phyloP scores from a whole-genome alignment of 2,329 filamentous ascomycete genomes.

The Calonectria pseudoturangicola region DNA sequence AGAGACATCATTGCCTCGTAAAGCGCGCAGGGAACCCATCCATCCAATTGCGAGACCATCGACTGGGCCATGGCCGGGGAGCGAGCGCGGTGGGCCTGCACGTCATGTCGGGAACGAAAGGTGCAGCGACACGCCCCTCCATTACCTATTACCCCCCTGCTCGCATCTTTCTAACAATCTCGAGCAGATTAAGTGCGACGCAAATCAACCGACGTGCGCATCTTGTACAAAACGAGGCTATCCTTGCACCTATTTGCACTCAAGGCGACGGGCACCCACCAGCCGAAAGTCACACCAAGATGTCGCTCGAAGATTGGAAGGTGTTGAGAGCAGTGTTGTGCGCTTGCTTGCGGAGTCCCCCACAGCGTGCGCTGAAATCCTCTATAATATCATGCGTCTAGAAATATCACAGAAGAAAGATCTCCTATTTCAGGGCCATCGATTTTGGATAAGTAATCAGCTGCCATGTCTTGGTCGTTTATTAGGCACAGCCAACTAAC shows the following conservation, averaged over 20 bases:
- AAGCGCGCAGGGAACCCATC: neutral
- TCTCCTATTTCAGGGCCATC: neutral
- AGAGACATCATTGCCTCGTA: neutral
- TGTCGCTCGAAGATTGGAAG: neutral
- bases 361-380: neutral
- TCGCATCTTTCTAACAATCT: neutral
- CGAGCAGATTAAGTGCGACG: neutral
- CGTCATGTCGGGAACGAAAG: neutral
- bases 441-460: neutral
- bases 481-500: neutral
- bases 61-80: neutral
- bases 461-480: neutral
- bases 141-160: too few species aligned
- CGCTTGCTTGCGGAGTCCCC: neutral
- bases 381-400: neutral
- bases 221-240: neutral
- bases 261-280: neutral
- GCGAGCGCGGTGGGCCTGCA: constrained; percentile 3
- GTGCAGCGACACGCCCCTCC: neutral
- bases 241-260: neutral
- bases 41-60: neutral
- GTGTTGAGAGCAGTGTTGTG: neutral
- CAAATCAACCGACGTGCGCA: neutral
- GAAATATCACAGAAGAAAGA: neutral
- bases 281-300: neutral